Conservation (phyloP, 331 rosid genomes). For the Prunus yedoensis region DNA sequence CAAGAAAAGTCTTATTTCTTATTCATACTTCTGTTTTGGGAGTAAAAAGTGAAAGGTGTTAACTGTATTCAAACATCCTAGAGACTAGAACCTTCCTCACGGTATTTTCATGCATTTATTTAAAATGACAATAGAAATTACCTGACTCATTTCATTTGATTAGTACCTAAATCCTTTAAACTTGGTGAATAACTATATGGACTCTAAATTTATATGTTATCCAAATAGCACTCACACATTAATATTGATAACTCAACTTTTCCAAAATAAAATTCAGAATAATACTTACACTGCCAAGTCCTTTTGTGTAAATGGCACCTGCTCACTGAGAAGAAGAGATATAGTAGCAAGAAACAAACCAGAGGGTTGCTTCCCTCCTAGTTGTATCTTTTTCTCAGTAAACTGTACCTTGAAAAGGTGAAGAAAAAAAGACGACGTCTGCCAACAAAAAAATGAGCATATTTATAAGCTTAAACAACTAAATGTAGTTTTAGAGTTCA, state of each 20-base stretch:
- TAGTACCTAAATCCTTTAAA: not conserved
- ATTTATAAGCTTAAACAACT: conserved; percentile 20
- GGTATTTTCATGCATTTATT: not conserved
- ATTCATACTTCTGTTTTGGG: not conserved
- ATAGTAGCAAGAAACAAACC: conserved; percentile 70
- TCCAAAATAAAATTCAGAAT: conserved; percentile 20
- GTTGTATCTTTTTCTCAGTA: conserved; percentile 67
- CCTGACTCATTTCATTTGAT: not conserved
- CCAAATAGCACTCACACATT: not conserved
- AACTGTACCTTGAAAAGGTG: conserved; percentile 85
- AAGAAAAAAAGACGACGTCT: conserved; percentile 88
- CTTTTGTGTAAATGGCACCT: conserved; percentile 72
- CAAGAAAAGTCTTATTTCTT: not conserved
- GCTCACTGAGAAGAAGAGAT: conserved; percentile 75
- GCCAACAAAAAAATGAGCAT: conserved; percentile 33
- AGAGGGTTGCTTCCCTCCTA: conserved; percentile 93
- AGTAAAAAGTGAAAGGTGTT: not conserved
- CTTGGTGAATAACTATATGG: conserved; percentile 4
- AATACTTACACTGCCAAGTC: conserved; percentile 72
- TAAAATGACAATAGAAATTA: not conserved
- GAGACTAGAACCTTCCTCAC: not conserved
- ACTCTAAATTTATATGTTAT: not conserved
- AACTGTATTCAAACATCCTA: not conserved
- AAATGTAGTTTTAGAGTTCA: conserved; percentile 14
- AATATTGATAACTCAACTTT: conserved; percentile 1